Evolutionary conservation across 2,329 filamentous ascomycete genomes (phyloP).

Genomic region (Cadophora luteo-olivacea): DNA sequence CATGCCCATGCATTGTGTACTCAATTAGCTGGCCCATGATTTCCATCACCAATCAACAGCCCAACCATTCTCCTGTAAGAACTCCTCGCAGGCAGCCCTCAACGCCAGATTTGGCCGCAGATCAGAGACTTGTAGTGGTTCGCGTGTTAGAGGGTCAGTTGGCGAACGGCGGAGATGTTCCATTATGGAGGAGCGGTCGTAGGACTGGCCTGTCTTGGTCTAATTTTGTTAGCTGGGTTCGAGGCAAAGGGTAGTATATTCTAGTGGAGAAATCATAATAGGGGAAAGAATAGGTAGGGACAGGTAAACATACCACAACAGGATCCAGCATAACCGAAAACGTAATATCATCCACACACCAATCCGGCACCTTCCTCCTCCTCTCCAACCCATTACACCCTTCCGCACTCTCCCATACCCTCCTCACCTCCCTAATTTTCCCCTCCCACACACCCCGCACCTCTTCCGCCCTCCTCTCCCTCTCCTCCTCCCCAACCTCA

Average conservation of each 20-base stretch:
- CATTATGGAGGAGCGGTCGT: slow-evolving; percentile 84
- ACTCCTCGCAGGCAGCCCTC: slow-evolving; percentile 83
- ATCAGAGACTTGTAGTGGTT: slow-evolving; percentile 71
- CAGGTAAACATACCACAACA: slow-evolving; percentile 49
- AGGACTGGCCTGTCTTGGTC: slow-evolving; percentile 89
- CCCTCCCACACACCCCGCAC: slow-evolving; percentile 51
- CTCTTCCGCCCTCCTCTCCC: slow-evolving; percentile 49
- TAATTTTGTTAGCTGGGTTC: slow-evolving; percentile 38
- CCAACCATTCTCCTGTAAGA: slow-evolving; percentile 87
- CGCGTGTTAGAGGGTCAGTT: slow-evolving; percentile 84
- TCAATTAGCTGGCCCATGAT: neutral
- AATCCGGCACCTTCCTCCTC: slow-evolving; percentile 65
- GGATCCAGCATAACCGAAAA: slow-evolving; percentile 79
- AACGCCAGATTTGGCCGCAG: slow-evolving; percentile 83
- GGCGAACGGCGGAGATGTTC: slow-evolving; percentile 80
- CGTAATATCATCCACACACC: slow-evolving; percentile 77
- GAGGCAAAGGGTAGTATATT: neutral
- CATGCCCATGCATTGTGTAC: too few species aligned
- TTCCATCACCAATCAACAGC: slow-evolving; percentile 79
- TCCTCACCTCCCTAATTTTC: slow-evolving; percentile 54
- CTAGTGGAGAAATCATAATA: slow-evolving; percentile 2
- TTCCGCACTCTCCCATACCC: slow-evolving; percentile 60
- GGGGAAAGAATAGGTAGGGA: neutral
- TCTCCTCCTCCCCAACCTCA: slow-evolving; percentile 50
- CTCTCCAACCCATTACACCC: slow-evolving; percentile 53